Percentiles rank a stretch among this genome's conserved stretches.
These are phyloP conservation scores for Fusarium pininemorale DNA, from an alignment of 2,329 filamentous ascomycete species.

Conservation along the genomic window DNA sequence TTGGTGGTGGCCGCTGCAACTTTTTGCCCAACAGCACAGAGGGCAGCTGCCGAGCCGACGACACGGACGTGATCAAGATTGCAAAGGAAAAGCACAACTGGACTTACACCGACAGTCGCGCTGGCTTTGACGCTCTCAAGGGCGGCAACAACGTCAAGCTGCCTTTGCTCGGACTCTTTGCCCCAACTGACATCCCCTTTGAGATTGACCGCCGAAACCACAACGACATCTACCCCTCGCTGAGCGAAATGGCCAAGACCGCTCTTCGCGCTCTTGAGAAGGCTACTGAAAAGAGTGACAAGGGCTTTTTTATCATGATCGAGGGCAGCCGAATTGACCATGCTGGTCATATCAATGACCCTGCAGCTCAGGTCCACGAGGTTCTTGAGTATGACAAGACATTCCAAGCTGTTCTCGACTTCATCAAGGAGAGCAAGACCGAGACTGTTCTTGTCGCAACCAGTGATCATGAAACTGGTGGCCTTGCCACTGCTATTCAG, in stretches of 20 bases:
- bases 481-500: conserved; percentile 81
- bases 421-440: conserved; percentile 76
- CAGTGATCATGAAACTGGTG: conserved; percentile 96
- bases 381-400: conserved; percentile 94
- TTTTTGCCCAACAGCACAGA: conserved; percentile 85
- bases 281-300: conserved; percentile 83
- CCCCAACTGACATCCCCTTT: conserved; percentile 83
- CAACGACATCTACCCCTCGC: conserved; percentile 82
- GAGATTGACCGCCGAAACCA: conserved; percentile 88
- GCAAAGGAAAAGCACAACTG: conserved; percentile 82
- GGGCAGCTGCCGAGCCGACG: conserved; percentile 84
- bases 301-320: conserved; percentile 99
- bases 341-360: conserved; percentile 86
- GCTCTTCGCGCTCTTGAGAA: conserved; percentile 81
- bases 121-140: conserved; percentile 78
- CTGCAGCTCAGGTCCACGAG: conserved; percentile 86
- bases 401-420: conserved; percentile 84
- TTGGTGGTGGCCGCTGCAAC: conserved; percentile 92
- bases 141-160: conserved; percentile 74
- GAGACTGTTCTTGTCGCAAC: conserved; percentile 87
- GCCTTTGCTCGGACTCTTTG: conserved; percentile 87
- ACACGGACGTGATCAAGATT: conserved; percentile 76
- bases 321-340: conserved; percentile 97
- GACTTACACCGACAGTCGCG: conserved; percentile 77
- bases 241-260: conserved; percentile 89